Evolutionary conservation across 352 stramenopile genomes (phyloP).

Genomic region (Globisporangium nagaii): DNA sequence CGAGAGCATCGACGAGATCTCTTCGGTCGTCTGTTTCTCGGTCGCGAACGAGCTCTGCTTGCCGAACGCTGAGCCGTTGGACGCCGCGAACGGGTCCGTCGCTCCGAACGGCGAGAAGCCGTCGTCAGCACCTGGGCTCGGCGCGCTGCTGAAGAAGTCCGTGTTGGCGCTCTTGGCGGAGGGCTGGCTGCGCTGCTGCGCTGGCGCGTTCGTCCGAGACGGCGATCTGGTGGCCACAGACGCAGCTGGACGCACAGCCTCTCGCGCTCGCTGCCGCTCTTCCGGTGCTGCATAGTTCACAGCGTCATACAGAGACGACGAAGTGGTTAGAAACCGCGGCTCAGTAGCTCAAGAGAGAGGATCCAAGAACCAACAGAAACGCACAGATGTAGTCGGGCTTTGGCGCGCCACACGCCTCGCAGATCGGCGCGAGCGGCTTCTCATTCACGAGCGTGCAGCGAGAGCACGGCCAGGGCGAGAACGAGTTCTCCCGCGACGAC

Average conservation of each 20-base stretch:
- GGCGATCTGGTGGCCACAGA: conserved; percentile 1
- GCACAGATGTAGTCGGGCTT: conserved; percentile 65
- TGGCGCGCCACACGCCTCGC: conserved; percentile 58
- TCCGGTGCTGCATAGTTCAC: conserved; percentile 26
- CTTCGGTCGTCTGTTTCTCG: conserved; percentile 20
- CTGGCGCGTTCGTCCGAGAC: neutral
- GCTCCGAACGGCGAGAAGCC: conserved; percentile 11
- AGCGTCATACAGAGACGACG: neutral
- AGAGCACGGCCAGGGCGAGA: conserved; percentile 65
- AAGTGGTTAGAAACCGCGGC: neutral
- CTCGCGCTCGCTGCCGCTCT: conserved; percentile 41
- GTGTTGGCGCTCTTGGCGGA: neutral
- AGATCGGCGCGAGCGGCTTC: conserved; percentile 64
- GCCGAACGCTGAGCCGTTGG: neutral
- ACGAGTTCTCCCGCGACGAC: conserved; percentile 47
- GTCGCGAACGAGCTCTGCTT: conserved; percentile 1
- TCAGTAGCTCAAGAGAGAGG: neutral
- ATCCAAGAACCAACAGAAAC: conserved; percentile 3
- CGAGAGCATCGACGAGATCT: conserved; percentile 75
- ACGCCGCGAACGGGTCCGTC: conserved; percentile 9
- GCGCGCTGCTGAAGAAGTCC: conserved; percentile 6
- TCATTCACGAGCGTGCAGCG: conserved; percentile 77
- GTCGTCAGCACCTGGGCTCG: neutral
- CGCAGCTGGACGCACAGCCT: conserved; percentile 18
- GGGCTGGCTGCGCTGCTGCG: conserved; percentile 4